Evolutionary conservation across 352 stramenopile species (phyloP).

Genomic region (Pythium guiyangense): DNA sequence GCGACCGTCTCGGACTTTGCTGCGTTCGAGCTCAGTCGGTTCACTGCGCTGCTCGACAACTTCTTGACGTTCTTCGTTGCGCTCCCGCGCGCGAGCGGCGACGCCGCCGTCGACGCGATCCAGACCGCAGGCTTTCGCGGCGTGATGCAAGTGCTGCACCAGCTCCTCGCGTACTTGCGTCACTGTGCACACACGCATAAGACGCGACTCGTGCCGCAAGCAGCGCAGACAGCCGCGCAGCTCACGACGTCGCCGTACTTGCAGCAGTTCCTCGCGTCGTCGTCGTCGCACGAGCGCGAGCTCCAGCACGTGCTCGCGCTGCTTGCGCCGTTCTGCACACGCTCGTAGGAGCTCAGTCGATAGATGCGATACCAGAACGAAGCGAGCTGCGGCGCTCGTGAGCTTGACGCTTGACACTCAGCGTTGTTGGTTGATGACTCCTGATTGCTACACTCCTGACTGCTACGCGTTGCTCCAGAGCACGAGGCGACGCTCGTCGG

Average conservation of each 20-base stretch:
- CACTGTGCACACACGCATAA: slow-evolving; percentile 33
- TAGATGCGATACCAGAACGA: too few species aligned
- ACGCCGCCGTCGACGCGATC: slow-evolving; percentile 5
- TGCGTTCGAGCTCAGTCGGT: slow-evolving; percentile 34
- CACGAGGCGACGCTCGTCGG: neutral
- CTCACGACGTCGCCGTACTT: slow-evolving; percentile 63
- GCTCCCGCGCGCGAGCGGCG: slow-evolving; percentile 20
- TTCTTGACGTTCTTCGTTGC: slow-evolving; percentile 57
- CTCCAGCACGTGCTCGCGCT: slow-evolving; percentile 36
- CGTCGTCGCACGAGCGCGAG: slow-evolving; percentile 41
- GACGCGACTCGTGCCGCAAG: slow-evolving; percentile 28
- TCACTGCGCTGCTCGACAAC: slow-evolving; percentile 61
- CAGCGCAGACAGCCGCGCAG: slow-evolving; percentile 38
- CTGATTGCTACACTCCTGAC: too few species aligned
- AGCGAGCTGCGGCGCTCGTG: too few species aligned
- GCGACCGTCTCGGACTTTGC: slow-evolving; percentile 18
- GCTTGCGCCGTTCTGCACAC: slow-evolving; percentile 25
- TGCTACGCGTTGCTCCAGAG: neutral
- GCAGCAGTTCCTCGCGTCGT: slow-evolving; percentile 41
- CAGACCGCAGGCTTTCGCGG: slow-evolving; percentile 39
- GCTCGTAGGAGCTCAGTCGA: too few species aligned
- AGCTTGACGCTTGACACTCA: too few species aligned
- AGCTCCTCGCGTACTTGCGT: slow-evolving; percentile 52
- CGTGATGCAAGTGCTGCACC: slow-evolving; percentile 58
- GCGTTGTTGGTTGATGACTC: too few species aligned